Percentiles rank a stretch among this genome's conserved stretches.
Conservation (phyloP, 1,139 yeast genomes). For the Blastobotrys aristatus region DNA sequence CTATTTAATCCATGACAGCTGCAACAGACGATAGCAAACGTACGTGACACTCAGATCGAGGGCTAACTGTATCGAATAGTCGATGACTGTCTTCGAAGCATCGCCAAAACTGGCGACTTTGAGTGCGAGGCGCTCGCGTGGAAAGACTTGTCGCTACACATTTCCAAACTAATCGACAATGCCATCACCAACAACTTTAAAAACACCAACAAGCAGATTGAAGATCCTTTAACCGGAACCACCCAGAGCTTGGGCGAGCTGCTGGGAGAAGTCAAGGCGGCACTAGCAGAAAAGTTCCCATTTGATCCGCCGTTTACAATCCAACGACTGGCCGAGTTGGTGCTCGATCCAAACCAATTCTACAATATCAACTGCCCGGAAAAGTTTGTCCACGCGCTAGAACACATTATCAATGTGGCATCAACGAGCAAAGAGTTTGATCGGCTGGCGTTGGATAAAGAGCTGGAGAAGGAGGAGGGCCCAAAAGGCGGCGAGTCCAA, state of each 20-base stretch:
- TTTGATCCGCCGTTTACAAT: conserved; percentile 55
- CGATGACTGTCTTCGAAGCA: background rate
- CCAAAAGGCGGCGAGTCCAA: conserved; percentile 15
- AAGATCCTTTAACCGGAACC: conserved; percentile 27
- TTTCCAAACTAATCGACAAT: background rate
- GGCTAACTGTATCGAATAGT: too few relatives aligned
- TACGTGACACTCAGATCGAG: too few relatives aligned
- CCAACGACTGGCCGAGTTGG: conserved; percentile 50
- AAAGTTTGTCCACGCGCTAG: conserved; percentile 39
- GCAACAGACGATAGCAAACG: too few relatives aligned
- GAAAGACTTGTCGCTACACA: background rate
- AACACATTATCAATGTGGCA: conserved; percentile 34
- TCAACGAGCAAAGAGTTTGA: conserved; percentile 33
- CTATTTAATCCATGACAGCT: too few relatives aligned
- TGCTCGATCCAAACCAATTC: conserved; percentile 41
- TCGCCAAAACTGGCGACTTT: conserved; percentile 4
- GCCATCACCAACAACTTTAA: background rate
- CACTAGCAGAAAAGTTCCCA: conserved; percentile 33
- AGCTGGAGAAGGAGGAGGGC: conserved; percentile 18
- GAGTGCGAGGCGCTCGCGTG: background rate
- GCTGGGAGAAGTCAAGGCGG: conserved; percentile 23
- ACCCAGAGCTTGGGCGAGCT: conserved; percentile 24
- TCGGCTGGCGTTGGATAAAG: conserved; percentile 18
- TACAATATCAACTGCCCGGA: conserved; percentile 33
- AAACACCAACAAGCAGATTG: background rate